Base-by-base conservation (phyloP, 345 rosid species). In the Boechera stricta region DNA sequence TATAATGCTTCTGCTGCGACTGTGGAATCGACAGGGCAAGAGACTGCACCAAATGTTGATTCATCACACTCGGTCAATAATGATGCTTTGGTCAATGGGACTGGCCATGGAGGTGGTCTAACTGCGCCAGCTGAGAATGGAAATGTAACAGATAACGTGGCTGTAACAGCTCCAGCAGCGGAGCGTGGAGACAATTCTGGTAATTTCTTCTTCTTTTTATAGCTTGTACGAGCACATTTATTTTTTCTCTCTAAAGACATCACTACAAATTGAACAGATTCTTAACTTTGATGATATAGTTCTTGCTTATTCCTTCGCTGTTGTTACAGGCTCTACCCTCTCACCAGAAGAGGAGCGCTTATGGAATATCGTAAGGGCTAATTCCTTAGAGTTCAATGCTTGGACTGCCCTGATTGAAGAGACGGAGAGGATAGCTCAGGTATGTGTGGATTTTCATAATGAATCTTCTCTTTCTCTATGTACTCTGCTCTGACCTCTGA, bases 361-460 rank as follows among this genome's bases (percentile, higher is more conserved):
- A n/a, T 95, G 99, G 99, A 92, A 73, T 81, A 86, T 88, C 71
- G 91, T 92, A 52, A 86, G 75, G 83, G 82, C 89, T 16, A 90
- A 92, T 86, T 87, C 97, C 31, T 77, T 81, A 44, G 98, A 92
- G 71, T 95, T 95, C 80, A 91, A 87, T 79, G 87, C 97, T 72
- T 91, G 98, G 99, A 91, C 92, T 83, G 83, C 92, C 29, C 75
- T 95, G 70, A 85, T 95, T 57, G 94, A 92, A 38, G 99, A 91
- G 78, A 91, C 96, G 11, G 99, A 95, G 85, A 95, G 91, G 84
- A 79, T 85, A 35, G 86, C 94, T 18, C 91, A 86, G 98, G 98
- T 92, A 82, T 85, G 80, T 67, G 9, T 58, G 41, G 41, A 6
- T 56, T 69, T n/a, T 4, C 62, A 15, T 52, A 11, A 60, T 8